Percentiles rank a stretch among this genome's conserved stretches.
These are phyloP conservation scores for Colletotrichum sp. DNA, from an alignment of 2,329 filamentous ascomycete genomes.

Conservation along the genomic window DNA sequence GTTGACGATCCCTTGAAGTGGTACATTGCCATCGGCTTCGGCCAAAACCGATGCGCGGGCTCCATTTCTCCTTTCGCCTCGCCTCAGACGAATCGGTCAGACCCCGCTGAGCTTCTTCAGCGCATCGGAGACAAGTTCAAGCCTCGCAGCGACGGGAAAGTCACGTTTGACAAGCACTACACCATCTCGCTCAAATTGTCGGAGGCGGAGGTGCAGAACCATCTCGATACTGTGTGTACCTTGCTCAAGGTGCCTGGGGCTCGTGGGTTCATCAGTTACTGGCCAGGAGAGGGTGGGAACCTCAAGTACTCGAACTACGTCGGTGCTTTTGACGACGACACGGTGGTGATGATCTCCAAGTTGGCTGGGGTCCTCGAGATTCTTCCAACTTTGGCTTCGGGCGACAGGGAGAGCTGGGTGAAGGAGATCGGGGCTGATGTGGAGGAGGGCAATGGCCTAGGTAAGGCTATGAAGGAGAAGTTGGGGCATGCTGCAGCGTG, in stretches of 20 bases:
- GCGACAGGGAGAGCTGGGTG: background rate
- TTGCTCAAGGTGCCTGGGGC: background rate
- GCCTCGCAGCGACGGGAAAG: background rate
- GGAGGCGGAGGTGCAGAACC: background rate
- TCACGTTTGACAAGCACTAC: background rate
- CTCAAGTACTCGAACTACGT: background rate
- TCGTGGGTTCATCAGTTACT: background rate
- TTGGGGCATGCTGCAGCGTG: background rate
- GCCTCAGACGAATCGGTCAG: background rate
- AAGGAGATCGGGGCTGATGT: background rate
- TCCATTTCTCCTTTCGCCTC: background rate
- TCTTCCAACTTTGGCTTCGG: background rate
- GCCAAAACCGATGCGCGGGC: background rate
- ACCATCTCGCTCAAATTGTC: background rate
- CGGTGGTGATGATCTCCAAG: background rate
- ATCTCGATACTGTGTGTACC: background rate
- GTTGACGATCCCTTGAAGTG: background rate
- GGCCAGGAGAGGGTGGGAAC: background rate
- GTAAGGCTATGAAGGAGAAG: background rate
- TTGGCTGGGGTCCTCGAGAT: background rate
- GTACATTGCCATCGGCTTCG: background rate
- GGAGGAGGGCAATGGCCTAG: background rate
- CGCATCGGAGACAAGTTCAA: background rate
- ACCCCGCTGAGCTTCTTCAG: background rate
- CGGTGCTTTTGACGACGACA: background rate